Base-by-base conservation (phyloP, 306 rosid genomes). In the Psophocarpus tetragonolobus region DNA sequence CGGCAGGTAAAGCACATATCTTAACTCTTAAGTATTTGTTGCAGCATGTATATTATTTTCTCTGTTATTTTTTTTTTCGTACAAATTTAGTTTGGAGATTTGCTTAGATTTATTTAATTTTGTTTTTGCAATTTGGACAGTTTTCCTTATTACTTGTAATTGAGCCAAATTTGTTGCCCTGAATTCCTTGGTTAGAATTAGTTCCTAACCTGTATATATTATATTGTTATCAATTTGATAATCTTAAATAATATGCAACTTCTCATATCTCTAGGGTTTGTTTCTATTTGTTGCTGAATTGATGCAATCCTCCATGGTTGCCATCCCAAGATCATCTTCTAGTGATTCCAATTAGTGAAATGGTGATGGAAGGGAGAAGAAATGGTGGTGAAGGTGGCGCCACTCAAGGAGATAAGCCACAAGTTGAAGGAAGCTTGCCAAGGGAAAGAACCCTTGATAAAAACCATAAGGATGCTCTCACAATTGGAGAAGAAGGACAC, bases 1-100 rank as follows among this genome's bases (percentile, higher is more conserved):
- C 93, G 98, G 18, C 98, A 94, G 97, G 98, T 94, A 86, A 73
- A 36, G 39, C 76, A 77, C 61, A 56, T 67, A 65, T 35, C 29
- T 8, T 72, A 18, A 29, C 65, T 35, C 29, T 8, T 72, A 18
- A 29, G 69, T 60, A 29, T 30, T 20, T 61, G 26, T 63, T 18
- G 29, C 7, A 32, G 12, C 12, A n/a, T 32, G 17, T 32, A 5
- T n/a, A 32, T 62, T n/a, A 4, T 29, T 62, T 32, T 26, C 24
- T 62, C 6, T 32, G 0, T 6, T 32, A 7, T 32, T 26, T 24
- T 1, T 60, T 29, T 29, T 10, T 24, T 14, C 15, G 23, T 15
- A 61, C 67, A 29, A 30, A 29, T 62, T 32, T 30, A 30, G 14
- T 12, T 58, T 26, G 20, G 38, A 58, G 38, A 58, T 58, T 14